A percentile compares a stretch with the other conserved stretches of the same genome.
These are phyloP conservation scores for Euphorbia celastroides DNA, from an alignment of 441 rosid species.

Conservation along the genomic window DNA sequence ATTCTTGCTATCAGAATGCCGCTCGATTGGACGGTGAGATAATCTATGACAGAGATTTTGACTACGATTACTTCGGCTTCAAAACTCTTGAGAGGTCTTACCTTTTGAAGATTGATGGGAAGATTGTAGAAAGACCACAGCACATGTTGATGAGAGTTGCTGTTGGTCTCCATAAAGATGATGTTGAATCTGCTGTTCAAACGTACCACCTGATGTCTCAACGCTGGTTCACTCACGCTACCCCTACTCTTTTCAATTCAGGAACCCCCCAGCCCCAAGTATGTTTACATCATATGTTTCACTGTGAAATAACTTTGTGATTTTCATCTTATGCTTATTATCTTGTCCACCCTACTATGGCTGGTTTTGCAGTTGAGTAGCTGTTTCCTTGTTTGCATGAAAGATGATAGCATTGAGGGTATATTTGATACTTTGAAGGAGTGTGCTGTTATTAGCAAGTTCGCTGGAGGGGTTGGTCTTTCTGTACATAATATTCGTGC, in stretches of 20 bases:
- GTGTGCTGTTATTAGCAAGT: slow-evolving; percentile 89
- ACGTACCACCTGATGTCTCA: slow-evolving; percentile 96
- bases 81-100: slow-evolving; percentile 92
- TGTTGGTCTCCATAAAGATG: slow-evolving; percentile 84
- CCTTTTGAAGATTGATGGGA: slow-evolving; percentile 74
- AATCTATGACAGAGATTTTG: slow-evolving; percentile 85
- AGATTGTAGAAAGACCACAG: slow-evolving; percentile 89
- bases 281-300: slow-evolving; percentile 5
- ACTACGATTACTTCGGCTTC: slow-evolving; percentile 88
- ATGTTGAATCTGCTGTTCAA: slow-evolving; percentile 60
- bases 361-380: slow-evolving; percentile 64
- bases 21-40: slow-evolving; percentile 79
- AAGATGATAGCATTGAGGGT: slow-evolving; percentile 91
- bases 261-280: slow-evolving; percentile 93
- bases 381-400: slow-evolving; percentile 86
- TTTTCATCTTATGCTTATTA: neutral
- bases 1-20: slow-evolving; percentile 50
- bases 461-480: slow-evolving; percentile 93
- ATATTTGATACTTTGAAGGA: slow-evolving; percentile 87
- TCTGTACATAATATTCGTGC: slow-evolving; percentile 85
- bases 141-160: slow-evolving; percentile 97
- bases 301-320: neutral
- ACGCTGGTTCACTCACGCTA: slow-evolving; percentile 93
- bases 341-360: neutral
- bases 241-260: slow-evolving; percentile 88